Evolutionary conservation across 352 stramenopile species (phyloP).

Genomic region (Pythium aristosporum): DNA sequence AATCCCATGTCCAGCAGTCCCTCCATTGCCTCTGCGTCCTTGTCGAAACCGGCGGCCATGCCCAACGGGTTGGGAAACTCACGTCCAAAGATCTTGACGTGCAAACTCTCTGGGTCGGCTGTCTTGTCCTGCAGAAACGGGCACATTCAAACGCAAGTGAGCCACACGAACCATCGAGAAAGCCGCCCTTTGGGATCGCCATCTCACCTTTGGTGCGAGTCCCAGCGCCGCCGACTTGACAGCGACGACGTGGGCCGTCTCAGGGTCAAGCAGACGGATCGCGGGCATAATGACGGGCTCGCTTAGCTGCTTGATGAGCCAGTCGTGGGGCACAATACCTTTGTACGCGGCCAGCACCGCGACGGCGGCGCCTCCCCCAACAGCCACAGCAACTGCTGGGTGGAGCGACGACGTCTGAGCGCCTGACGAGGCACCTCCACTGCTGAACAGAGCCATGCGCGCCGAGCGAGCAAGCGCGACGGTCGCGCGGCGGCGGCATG

Average conservation of each 20-base stretch:
- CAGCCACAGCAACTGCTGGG: slow-evolving; percentile 21
- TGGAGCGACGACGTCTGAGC: slow-evolving; percentile 21
- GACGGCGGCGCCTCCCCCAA: slow-evolving; percentile 44
- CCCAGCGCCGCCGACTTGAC: slow-evolving; percentile 79
- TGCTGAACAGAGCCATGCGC: slow-evolving; percentile 27
- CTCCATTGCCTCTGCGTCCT: slow-evolving; percentile 93
- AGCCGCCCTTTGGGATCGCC: not conserved
- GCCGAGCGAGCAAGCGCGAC: not conserved
- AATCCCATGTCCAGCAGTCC: slow-evolving; percentile 82
- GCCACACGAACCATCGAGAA: not conserved
- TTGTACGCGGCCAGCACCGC: slow-evolving; percentile 62
- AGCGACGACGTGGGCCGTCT: slow-evolving; percentile 83
- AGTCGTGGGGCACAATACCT: slow-evolving; percentile 73
- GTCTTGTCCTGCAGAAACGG: slow-evolving; percentile 21
- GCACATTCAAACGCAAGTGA: slow-evolving; percentile 8
- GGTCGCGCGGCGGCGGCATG: slow-evolving; percentile 13
- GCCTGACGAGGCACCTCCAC: slow-evolving; percentile 1
- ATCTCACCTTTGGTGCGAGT: slow-evolving; percentile 55
- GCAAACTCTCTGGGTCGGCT: slow-evolving; percentile 55
- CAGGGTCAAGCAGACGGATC: slow-evolving; percentile 76
- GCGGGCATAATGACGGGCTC: slow-evolving; percentile 82
- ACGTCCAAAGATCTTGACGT: slow-evolving; percentile 56
- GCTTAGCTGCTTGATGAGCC: slow-evolving; percentile 63
- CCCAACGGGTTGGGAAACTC: slow-evolving; percentile 92
- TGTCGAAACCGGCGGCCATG: slow-evolving; percentile 98